phyloP scores from a whole-genome alignment of 2,329 filamentous ascomycete species.

The Thelonectria discophora region DNA sequence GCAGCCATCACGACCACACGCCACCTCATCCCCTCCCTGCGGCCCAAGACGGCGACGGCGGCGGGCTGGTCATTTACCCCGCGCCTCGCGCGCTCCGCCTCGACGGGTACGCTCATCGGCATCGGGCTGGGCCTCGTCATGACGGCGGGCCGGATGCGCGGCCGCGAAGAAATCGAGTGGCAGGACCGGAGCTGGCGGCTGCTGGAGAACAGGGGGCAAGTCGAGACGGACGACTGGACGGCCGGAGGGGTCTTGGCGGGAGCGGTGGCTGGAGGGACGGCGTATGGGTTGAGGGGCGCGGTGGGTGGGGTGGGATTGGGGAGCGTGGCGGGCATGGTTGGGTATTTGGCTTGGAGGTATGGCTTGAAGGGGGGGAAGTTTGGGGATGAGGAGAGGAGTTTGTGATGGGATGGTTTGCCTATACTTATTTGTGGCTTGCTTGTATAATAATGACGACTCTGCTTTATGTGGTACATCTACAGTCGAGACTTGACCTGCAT shows the following conservation, averaged over 20 bases:
- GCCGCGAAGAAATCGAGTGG: constrained; percentile 69
- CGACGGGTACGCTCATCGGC: constrained; percentile 56
- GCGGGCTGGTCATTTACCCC: constrained; percentile 41
- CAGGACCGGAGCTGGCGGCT: constrained; percentile 70
- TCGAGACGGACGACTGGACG: constrained; percentile 65
- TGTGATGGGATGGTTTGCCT: neutral
- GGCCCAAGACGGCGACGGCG: constrained; percentile 32
- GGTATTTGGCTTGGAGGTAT: constrained; percentile 60
- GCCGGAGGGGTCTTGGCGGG: constrained; percentile 50
- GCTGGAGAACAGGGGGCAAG: constrained; percentile 65
- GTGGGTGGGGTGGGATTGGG: constrained; percentile 59
- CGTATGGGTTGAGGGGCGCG: constrained; percentile 50
- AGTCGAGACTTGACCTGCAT: constrained; percentile 42
- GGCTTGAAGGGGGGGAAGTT: constrained; percentile 56
- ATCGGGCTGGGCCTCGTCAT: constrained; percentile 54
- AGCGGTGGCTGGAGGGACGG: constrained; percentile 45
- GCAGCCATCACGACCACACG: constrained; percentile 49
- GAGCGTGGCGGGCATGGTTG: constrained; percentile 58
- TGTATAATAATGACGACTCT: neutral
- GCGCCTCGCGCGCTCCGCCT: constrained; percentile 56
- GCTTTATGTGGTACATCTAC: constrained; percentile 25
- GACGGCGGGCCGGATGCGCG: constrained; percentile 61
- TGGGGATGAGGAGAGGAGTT: constrained; percentile 35
- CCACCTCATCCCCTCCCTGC: constrained; percentile 42
- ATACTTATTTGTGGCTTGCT: neutral